Base-by-base conservation (phyloP, 768 basidiomycete species). In the Pholiota microspora region DNA sequence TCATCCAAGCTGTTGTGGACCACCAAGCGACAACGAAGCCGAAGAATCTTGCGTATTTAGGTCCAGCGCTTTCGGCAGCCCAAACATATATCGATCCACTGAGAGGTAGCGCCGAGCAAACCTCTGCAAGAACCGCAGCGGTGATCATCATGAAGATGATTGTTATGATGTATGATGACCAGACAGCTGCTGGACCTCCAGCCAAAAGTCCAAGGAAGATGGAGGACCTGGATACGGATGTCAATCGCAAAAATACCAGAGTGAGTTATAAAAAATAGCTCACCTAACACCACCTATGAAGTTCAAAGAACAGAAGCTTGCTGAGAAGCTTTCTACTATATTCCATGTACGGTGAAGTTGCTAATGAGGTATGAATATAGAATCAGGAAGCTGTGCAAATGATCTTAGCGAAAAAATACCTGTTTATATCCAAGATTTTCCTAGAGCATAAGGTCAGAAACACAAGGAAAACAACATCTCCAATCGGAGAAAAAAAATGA, bases 1-100 rank as follows among this genome's bases (percentile, higher is more conserved):
- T 95, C 82, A 93, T 93, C 94, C 94, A 96, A n/a, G 93, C 94
- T 1, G 92, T 94, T 54, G 86, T 87, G 12, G 90, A 78, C 93
- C 93, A 96, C 89, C 90, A 96, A 27, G 93, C 93, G 13, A 94
- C 93, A 53, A 92, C 69, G 72, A 94, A 93, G 0, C 92, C 93
- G 59, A 92, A 82, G 70, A 95, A 88, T 31, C 94, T 80, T 2
- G 85, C 92, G 62, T 91, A 86, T 61, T 90, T 92, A 4, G 86
- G 86, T 2, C 94, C 94, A 4, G 92, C 94, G 63, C 92, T 92
- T 65, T 93, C 93, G 15, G 92, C 93, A 0, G 92, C 90, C 94
- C 94, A 96, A 46, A 94, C 85, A 69, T 95, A 96, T 67, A 97
- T 95, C 7, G 92, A 94, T 2, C 94, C 94, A 53, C 89, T 91